Percentiles rank a stretch among this genome's conserved stretches.
Evolutionary conservation across 1,284 basidiomycete genomes (phyloP).

Genomic region (Boletus mariae): DNA sequence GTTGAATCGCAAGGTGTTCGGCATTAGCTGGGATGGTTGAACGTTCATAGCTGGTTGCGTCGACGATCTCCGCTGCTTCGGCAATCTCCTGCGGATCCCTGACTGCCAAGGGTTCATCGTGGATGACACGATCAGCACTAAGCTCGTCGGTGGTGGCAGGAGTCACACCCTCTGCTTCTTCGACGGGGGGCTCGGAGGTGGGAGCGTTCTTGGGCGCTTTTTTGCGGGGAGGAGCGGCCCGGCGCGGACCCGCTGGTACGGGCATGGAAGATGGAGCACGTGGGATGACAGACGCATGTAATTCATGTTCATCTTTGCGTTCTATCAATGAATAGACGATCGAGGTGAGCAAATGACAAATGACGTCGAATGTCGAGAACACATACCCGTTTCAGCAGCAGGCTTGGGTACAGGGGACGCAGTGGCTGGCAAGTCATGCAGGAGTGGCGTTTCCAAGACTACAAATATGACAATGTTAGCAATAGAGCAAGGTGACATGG

Average conservation of each 20-base stretch:
- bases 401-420: conserved; percentile 2
- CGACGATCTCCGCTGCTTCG: conserved; percentile 5
- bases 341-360: not conserved
- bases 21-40: not conserved
- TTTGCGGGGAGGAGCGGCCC: conserved; percentile 66
- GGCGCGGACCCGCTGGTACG: conserved; percentile 64
- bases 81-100: conserved; percentile 14
- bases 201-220: conserved; percentile 49
- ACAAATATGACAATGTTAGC: conserved; percentile 4
- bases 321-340: conserved; percentile 10
- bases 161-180: conserved; percentile 11
- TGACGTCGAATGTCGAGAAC: not conserved
- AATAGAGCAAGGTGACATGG: not conserved
- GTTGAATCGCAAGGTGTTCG: not conserved
- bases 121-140: conserved; percentile 1
- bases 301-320: conserved; percentile 29
- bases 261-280: conserved; percentile 60
- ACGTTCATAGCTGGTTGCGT: conserved; percentile 3
- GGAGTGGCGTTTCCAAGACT: conserved; percentile 16
- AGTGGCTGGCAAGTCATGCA: conserved; percentile 4
- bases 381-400: conserved; percentile 17
- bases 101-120: not conserved
- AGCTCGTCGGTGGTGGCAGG: conserved; percentile 4
- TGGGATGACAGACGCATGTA: conserved; percentile 10
- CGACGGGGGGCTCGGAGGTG: conserved; percentile 23